Evolutionary conservation across 2,329 filamentous ascomycete genomes (phyloP), one percentile per base, ranked within the genome.

Genomic region (Tolypocladium tundrense): DNA sequence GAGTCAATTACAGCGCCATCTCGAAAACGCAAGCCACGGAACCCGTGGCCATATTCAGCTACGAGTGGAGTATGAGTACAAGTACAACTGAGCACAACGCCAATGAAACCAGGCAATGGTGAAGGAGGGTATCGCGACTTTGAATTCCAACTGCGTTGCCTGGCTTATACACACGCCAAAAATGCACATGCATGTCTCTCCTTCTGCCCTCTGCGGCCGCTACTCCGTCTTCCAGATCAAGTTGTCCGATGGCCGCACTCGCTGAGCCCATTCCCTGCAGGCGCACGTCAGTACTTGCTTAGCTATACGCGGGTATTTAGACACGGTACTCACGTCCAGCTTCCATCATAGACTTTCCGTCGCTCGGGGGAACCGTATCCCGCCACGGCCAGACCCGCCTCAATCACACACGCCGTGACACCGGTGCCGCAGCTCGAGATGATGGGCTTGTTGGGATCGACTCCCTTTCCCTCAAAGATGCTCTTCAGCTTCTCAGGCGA

Each of bases 341-440:
- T 96, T 53, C 94, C 94, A 71, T 99, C 94, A 68, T 99, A 99
- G 27, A 99, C 79, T 68, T 82, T 86, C 64, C 90, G 83, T 57
- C 83, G 82, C 60, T 86, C 81, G 0, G 82, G 73, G 4, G 83
- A 77, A 2, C 88, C 89, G 68, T 85, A 92, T 1, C 86, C 87
- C 27, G 92, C 90, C 71, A 91, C 86, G 37, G 84, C 84, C 57
- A 99, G 75, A 2, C 91, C 94, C 42, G 91, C 88, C 69, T 99
- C 94, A 48, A 99, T 84, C 50, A 97, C 84, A 21, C 90, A 90
- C 9, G 94, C 94, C 13, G 92, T 97, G 55, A 99, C 93, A 40
- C 94, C 94, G 8, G 92, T 97, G 14, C 94, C 94, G 67, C 94
- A 99, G 66, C 84, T 93, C 54, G 85, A 88, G 65, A 97, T 88